Evolutionary conservation across 768 basidiomycete genomes (phyloP), one percentile per base, ranked within the genome.

Genomic region (Sarcomyxa edulis): DNA sequence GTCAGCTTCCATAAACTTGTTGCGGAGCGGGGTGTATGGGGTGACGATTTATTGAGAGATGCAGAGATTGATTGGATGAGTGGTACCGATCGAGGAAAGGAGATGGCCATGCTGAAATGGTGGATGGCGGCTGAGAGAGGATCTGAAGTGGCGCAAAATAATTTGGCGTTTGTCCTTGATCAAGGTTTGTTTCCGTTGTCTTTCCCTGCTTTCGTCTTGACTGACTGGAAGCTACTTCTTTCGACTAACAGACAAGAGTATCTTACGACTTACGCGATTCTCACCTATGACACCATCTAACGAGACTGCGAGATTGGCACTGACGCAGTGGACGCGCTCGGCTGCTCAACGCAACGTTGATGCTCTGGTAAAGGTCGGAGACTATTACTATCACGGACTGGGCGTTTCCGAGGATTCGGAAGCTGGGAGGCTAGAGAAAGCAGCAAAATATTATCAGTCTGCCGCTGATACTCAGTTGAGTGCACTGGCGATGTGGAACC

Each of bases 401-500:
- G 92, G 90, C 8, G 81, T 91, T 1, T 64, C 74, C 5, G 76
- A 83, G 43, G 81, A 81, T 40, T 73, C 81, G 2, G 77, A 83
- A 48, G 51, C 66, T 1, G 52, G 68, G 14, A 75, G 87, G 12
- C 79, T 81, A 56, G 93, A 95, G 57, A 92, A 92, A 49, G 96
- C 96, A 0, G 93, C 88, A 1, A 78, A 83, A 19, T 97, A 89
- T 55, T 99, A 99, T 52, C 92, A 89, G 54, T 85, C 88, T 21
- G 96, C 96, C 3, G 91, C 89, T 2, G 91, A 93, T 47, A 94
- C 90, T 2, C 89, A 94, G 44, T 49, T 85, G 50, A 96, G 92
- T 49, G 92, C 96, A 1, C 68, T 98, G 46, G 93, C 96, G 1
- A 90, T 96, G 82, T 97, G 92, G 92, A 96, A 97, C 53, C 64